A percentile compares a stretch with the other conserved stretches of the same genome.
These are phyloP conservation scores for Pleodorina starrii DNA, from an alignment of 139 green algal genomes.

Conservation along the genomic window DNA sequence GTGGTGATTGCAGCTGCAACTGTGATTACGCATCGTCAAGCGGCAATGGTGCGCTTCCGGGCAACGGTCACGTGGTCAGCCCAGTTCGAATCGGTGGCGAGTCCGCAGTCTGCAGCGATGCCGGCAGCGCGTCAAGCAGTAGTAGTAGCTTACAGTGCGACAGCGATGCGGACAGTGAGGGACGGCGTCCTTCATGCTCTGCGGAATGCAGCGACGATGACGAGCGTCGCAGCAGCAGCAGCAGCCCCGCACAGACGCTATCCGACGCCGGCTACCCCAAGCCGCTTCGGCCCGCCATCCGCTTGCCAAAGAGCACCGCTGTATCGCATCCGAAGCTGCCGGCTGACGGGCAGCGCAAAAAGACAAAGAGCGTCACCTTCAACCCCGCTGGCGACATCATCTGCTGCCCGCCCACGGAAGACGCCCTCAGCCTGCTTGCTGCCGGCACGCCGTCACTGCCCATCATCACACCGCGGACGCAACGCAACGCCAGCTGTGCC, in stretches of 20 bases:
- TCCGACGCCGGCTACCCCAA: background rate
- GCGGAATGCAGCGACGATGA: background rate
- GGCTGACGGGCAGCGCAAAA: background rate
- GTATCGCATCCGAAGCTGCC: background rate
- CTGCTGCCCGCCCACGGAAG: background rate
- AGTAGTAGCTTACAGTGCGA: background rate
- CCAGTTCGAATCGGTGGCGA: background rate
- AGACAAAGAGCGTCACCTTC: conserved; percentile 1
- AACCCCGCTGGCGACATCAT: background rate
- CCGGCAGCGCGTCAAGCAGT: background rate
- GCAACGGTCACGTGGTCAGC: background rate
- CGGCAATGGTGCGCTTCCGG: background rate
- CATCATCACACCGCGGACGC: background rate
- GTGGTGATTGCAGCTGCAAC: background rate
- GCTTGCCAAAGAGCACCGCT: background rate
- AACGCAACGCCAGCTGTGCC: background rate
- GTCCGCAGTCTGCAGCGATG: background rate
- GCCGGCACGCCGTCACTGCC: background rate
- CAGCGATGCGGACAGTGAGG: background rate
- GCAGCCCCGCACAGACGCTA: background rate
- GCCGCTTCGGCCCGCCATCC: background rate
- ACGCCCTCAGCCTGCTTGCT: background rate
- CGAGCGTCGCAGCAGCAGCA: background rate
- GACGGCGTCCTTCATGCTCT: background rate
- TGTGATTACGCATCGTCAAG: background rate